Evolutionary conservation across 805 yeast genomes (phyloP), one percentile per base, ranked within the genome.

Genomic region (Grigorovia jiainica): DNA sequence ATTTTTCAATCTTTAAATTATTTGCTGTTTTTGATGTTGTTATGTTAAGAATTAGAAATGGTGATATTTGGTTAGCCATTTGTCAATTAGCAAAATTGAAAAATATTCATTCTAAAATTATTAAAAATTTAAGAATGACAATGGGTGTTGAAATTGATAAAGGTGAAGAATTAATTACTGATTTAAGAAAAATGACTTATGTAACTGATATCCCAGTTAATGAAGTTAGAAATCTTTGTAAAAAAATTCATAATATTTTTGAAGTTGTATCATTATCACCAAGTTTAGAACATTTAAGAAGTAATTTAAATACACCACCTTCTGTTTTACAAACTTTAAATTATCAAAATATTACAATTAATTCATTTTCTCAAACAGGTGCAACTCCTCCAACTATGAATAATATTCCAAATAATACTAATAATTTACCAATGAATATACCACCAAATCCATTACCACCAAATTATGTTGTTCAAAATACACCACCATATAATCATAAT

Each of bases 1-100:
- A 56, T 36, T 60, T 54, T 43, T 57, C 64, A 4, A 56, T 55
- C 9, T 58, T 60, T 40, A 58, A 60, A 34, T 48, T 58, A 51
- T 43, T 56, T 24, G 54, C 60, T 3, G 46, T 56, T 18, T 55
- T 50, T 39, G 64, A 60, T 44, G 57, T 55, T 11, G 49, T 60
- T 10, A 39, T 60, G 9, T 55, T 54, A 34, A 50, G 57, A 29
- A 45, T 60, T 42, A 55, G 49, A 40, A 56, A 56, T 27, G 58
- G 56, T 27, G 60, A 60, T 31, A 35, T 58, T 21, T 47, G 57
- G 52, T 40, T 42, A n/a, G 48, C 49, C 11, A 48, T 57, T 27
- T 41, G 45, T 19, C 44, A 47, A 36, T 36, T 57, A 30, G 43
- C 48, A 17, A 49, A 55, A 19, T 43, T 43, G 5, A 43, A 43